Conservation (phyloP, 345 rosid species). For the Arabis hirsuta region DNA sequence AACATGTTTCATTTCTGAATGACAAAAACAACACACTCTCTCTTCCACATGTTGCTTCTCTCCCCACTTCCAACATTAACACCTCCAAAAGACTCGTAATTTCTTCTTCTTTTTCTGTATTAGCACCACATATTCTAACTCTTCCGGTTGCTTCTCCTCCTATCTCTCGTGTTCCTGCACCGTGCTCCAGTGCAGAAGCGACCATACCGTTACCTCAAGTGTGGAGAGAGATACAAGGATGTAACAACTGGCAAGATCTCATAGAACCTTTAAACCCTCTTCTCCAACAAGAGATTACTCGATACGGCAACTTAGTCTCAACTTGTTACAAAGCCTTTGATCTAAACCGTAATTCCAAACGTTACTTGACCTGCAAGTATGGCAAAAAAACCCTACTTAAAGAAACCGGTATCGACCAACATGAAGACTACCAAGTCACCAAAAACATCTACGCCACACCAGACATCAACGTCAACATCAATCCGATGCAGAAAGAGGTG, state of each 20-base stretch:
- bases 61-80: slow-evolving; percentile 4
- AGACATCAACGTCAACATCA: slow-evolving; percentile 48
- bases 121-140: slow-evolving; percentile 20
- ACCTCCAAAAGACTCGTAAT: slow-evolving; percentile 16
- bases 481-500: slow-evolving; percentile 54
- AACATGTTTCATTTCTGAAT: slow-evolving; percentile 24
- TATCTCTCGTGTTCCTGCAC: slow-evolving; percentile 13
- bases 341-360: slow-evolving; percentile 64
- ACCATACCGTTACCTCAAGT: slow-evolving; percentile 38
- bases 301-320: slow-evolving; percentile 67
- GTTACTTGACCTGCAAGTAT: slow-evolving; percentile 77
- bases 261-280: slow-evolving; percentile 79
- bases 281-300: slow-evolving; percentile 73
- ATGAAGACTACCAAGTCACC: slow-evolving; percentile 65
- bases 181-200: background rate
- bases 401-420: slow-evolving; percentile 54
- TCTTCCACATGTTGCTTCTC: slow-evolving; percentile 1
- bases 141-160: slow-evolving; percentile 23
- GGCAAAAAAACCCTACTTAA: slow-evolving; percentile 59
- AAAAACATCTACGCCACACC: slow-evolving; percentile 93
- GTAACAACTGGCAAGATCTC: slow-evolving; percentile 70
- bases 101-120: slow-evolving; percentile 24
- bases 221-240: slow-evolving; percentile 85
- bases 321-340: slow-evolving; percentile 83
- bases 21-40: slow-evolving; percentile 13